Evolutionary conservation across 176 grass and related monocot genomes (phyloP).

Genomic region (Juncus inflexus): DNA sequence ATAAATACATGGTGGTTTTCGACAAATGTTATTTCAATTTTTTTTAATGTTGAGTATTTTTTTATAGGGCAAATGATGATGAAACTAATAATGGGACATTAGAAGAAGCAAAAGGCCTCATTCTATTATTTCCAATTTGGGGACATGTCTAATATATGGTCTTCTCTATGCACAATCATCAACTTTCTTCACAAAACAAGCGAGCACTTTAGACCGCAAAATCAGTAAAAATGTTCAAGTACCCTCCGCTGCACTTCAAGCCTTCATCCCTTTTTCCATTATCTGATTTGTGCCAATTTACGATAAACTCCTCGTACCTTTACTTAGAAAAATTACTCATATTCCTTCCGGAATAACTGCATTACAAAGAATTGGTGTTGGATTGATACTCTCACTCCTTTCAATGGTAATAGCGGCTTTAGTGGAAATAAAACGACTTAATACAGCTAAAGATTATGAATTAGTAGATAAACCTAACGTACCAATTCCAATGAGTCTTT

Average conservation of each 20-base stretch:
- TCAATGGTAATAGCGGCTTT: conserved; percentile 41
- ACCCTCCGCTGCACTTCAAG: conserved; percentile 45
- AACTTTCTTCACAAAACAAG: conserved; percentile 63
- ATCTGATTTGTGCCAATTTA: conserved; percentile 32
- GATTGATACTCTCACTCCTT: conserved; percentile 30
- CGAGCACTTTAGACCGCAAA: conserved; percentile 46
- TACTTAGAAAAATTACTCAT: conserved; percentile 23
- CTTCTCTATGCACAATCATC: conserved; percentile 30
- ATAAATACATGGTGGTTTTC: no score
- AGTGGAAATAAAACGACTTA: conserved; percentile 45
- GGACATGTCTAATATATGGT: conserved; percentile 35
- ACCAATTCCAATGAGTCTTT: conserved; percentile 54
- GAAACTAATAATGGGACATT: background rate
- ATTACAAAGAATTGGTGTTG: conserved; percentile 46
- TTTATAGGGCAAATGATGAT: background rate
- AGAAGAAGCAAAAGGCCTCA: conserved; percentile 21
- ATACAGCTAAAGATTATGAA: conserved; percentile 25
- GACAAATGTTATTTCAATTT: no score
- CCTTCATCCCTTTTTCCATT: conserved; percentile 28
- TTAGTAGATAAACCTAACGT: conserved; percentile 23
- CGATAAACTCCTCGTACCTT: conserved; percentile 40
- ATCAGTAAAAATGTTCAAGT: conserved; percentile 28
- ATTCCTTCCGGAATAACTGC: conserved; percentile 43
- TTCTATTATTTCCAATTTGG: conserved; percentile 42
- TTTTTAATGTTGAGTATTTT: no score